Percentiles rank a stretch among this genome's conserved stretches.
Evolutionary conservation across 2,329 filamentous ascomycete species (phyloP).

Genomic region (Neobulgaria alba): DNA sequence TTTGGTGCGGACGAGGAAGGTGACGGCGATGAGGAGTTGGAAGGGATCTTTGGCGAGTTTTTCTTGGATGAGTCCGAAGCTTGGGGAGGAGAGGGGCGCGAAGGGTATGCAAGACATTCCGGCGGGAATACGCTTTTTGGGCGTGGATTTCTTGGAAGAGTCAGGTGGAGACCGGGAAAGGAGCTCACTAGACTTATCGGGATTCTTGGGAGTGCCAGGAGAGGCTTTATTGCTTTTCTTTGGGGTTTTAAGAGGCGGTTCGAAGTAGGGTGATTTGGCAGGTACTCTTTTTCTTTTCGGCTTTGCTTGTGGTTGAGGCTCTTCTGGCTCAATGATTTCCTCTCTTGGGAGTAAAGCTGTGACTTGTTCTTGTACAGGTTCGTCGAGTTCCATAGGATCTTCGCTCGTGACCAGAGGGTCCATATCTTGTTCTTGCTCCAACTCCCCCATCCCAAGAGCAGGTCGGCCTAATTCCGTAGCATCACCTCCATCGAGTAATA

Average conservation of each 20-base stretch:
- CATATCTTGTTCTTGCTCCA: no score
- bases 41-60: conserved; percentile 67
- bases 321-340: no score
- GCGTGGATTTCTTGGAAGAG: conserved; percentile 4
- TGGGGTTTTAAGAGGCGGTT: conserved; percentile 7
- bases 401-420: no score
- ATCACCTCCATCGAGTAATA: no score
- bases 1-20: conserved; percentile 75
- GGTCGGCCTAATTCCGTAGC: no score
- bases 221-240: conserved; percentile 1
- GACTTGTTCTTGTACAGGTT: no score
- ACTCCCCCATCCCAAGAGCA: no score
- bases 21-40: conserved; percentile 70
- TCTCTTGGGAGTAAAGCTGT: no score
- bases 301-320: not conserved
- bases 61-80: conserved; percentile 80
- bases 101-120: conserved; percentile 51
- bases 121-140: conserved; percentile 15
- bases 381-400: no score
- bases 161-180: no score
- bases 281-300: conserved; percentile 18
- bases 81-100: conserved; percentile 51
- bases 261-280: conserved; percentile 27
- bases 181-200: not conserved
- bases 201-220: conserved; percentile 3